phyloP scores from a whole-genome alignment of 306 rosid genomes.

The Vachellia collinsii region DNA sequence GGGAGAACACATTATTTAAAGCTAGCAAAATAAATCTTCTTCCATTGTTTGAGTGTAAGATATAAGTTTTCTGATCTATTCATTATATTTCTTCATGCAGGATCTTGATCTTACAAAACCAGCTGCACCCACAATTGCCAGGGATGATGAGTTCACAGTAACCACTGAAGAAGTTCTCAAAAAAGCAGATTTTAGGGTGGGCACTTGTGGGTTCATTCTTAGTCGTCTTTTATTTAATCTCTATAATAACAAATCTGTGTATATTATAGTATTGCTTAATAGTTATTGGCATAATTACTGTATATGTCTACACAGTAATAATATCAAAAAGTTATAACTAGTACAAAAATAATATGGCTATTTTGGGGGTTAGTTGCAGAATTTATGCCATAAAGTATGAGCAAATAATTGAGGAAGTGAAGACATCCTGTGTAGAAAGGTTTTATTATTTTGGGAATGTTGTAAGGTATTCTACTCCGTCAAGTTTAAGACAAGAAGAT shows the following conservation, averaged over 20 bases:
- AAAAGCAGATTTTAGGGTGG: constrained; percentile 60
- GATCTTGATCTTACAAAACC: constrained; percentile 55
- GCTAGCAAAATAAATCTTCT: not conserved
- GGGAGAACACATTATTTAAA: not conserved
- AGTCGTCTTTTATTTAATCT: constrained; percentile 26
- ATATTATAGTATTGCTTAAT: not conserved
- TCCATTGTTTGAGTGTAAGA: not conserved
- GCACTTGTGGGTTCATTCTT: constrained; percentile 18
- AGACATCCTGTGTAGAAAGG: too few relatives aligned
- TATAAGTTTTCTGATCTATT: constrained; percentile 33
- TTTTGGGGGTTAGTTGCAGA: constrained; percentile 1
- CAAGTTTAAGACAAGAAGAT: constrained; percentile 13
- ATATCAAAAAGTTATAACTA: constrained; percentile 2
- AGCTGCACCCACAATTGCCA: constrained; percentile 21
- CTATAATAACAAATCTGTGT: constrained; percentile 1
- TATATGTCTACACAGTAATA: constrained; percentile 4
- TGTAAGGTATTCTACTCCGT: constrained; percentile 10
- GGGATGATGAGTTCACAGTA: constrained; percentile 28
- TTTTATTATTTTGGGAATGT: not conserved
- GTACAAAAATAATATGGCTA: too few relatives aligned
- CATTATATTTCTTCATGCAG: constrained; percentile 39
- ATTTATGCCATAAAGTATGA: not conserved
- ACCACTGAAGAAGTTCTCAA: constrained; percentile 57
- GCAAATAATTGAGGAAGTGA: too few relatives aligned
- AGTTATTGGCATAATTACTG: not conserved